These are phyloP conservation scores for Lycium barbarum DNA, from an alignment of 257 asterid species.

Conservation along the genomic window DNA sequence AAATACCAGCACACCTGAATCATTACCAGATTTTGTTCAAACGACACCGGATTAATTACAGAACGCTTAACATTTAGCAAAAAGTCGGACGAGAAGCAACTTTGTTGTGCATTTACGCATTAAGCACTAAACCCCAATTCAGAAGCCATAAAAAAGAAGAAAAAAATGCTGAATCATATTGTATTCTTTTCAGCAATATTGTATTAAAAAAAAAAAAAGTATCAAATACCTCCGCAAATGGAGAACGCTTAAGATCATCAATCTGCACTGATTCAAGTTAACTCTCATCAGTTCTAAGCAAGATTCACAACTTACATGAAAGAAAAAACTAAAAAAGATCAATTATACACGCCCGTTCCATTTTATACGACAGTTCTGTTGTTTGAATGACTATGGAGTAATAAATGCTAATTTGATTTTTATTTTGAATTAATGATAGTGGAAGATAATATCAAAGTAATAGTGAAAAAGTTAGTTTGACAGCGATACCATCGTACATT, in stretches of 20 bases:
- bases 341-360: neutral
- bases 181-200: neutral
- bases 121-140: neutral
- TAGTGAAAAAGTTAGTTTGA: neutral
- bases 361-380: neutral
- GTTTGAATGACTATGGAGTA: neutral
- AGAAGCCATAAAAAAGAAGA: neutral
- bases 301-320: neutral
- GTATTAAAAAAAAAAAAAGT: neutral
- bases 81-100: neutral
- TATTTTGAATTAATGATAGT: neutral
- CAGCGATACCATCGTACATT: neutral
- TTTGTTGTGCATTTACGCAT: neutral
- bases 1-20: conserved; percentile 93
- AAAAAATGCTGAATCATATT: neutral
- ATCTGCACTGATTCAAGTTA: conserved; percentile 53
- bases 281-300: conserved; percentile 6
- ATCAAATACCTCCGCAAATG: conserved; percentile 75
- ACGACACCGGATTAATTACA: neutral
- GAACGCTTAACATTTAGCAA: neutral
- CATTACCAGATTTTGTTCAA: conserved; percentile 16
- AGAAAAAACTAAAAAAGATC: neutral
- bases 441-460: neutral
- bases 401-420: neutral
- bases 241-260: conserved; percentile 81